A percentile compares a stretch with the other conserved stretches of the same genome.
Conservation (phyloP, 371 early-diverging fungal species). For the Mucor saturninus region DNA sequence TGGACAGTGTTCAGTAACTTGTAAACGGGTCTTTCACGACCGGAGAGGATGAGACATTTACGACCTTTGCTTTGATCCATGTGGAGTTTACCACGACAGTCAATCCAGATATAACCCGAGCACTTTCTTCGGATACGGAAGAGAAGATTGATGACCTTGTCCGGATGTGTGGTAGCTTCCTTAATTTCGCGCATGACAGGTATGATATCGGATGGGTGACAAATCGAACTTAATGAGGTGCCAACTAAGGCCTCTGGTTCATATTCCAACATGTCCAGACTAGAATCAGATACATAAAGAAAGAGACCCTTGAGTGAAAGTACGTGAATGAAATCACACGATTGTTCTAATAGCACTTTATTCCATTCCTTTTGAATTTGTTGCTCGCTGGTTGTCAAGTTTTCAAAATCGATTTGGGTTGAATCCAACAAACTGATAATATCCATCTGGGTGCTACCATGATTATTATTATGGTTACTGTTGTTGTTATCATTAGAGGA, state of each 20-base stretch:
- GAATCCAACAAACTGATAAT: conserved; percentile 7
- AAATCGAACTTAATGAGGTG: conserved; percentile 53
- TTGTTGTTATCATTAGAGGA: not conserved
- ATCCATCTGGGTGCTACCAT: not conserved
- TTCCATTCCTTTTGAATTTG: conserved; percentile 38
- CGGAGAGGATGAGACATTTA: conserved; percentile 61
- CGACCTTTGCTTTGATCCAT: conserved; percentile 57
- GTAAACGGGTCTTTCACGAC: conserved; percentile 47
- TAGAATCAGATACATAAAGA: conserved; percentile 54
- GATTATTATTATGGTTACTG: no score
- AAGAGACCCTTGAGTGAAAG: conserved; percentile 66
- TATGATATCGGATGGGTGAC: conserved; percentile 68
- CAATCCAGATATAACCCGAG: conserved; percentile 63
- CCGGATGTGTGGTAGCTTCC: conserved; percentile 33
- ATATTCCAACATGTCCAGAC: conserved; percentile 51
- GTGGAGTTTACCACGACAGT: conserved; percentile 56
- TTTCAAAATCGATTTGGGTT: conserved; percentile 7
- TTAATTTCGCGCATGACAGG: conserved; percentile 69
- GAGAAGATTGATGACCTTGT: conserved; percentile 44
- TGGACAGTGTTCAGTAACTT: conserved; percentile 16
- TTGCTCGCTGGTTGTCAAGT: conserved; percentile 21
- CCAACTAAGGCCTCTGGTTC: conserved; percentile 58
- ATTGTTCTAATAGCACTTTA: conserved; percentile 37
- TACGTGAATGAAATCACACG: conserved; percentile 60
- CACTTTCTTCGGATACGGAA: conserved; percentile 55